Percentiles rank a stretch among this genome's conserved stretches.
phyloP scores from a whole-genome alignment of 2,329 filamentous ascomycete genomes.

The Aphanoascus verrucosus region DNA sequence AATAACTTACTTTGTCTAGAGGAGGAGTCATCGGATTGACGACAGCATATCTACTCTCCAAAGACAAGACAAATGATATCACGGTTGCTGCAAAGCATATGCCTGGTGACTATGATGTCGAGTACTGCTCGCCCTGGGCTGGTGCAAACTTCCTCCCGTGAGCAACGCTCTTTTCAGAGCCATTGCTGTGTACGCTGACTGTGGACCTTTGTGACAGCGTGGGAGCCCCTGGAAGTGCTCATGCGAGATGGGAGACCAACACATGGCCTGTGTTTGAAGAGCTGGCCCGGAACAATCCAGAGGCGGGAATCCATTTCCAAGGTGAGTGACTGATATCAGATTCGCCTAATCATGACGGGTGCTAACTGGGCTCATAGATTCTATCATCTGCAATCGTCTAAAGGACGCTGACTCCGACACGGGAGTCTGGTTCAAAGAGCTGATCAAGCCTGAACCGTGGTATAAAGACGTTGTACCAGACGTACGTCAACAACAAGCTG shows the following conservation, averaged over 20 bases:
- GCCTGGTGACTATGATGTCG: constrained; percentile 84
- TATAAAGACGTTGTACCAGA: constrained; percentile 61
- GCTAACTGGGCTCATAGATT: constrained; percentile 14
- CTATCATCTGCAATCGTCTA: constrained; percentile 48
- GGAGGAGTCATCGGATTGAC: constrained; percentile 58
- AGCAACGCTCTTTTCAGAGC: constrained; percentile 22
- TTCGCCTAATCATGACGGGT: neutral
- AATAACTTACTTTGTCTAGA: constrained; percentile 27
- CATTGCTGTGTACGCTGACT: neutral
- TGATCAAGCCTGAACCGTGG: constrained; percentile 61
- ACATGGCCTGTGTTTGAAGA: constrained; percentile 55
- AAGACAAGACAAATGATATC: constrained; percentile 46
- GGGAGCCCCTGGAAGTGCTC: constrained; percentile 30
- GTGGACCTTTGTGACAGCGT: constrained; percentile 22
- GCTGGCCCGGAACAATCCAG: constrained; percentile 54
- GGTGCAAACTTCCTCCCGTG: constrained; percentile 71
- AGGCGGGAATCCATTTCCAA: constrained; percentile 73
- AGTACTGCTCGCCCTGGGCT: constrained; percentile 84
- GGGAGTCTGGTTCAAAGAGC: constrained; percentile 53
- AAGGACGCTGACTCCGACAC: constrained; percentile 50
- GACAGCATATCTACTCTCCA: constrained; percentile 52
- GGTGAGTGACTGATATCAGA: constrained; percentile 39
- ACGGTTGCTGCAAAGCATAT: constrained; percentile 78
- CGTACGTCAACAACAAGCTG: constrained; percentile 30
- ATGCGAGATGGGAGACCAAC: constrained; percentile 47